Percentiles rank a stretch among this genome's conserved stretches.
Conservation (phyloP, 352 stramenopile genomes). For the Pythium brachiatum region DNA sequence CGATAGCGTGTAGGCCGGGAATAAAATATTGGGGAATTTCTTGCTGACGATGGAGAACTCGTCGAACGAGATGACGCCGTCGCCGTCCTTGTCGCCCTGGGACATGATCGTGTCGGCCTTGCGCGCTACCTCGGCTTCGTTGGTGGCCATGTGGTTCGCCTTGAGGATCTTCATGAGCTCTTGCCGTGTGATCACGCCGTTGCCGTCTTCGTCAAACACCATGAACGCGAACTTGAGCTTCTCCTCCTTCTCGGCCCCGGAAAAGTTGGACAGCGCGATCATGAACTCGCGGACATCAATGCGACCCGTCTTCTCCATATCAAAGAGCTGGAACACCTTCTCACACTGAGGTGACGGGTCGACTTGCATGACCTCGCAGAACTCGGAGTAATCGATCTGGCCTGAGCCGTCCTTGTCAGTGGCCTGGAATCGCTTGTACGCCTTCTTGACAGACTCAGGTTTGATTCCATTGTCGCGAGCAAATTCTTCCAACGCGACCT, state of each 20-base stretch:
- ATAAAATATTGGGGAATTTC: constrained; percentile 97
- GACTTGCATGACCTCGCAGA: constrained; percentile 95
- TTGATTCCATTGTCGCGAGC: constrained; percentile 95
- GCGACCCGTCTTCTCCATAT: constrained; percentile 90
- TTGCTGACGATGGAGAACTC: constrained; percentile 96
- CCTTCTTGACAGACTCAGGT: constrained; percentile 95
- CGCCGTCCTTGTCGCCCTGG: constrained; percentile 94
- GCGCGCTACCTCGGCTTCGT: constrained; percentile 89
- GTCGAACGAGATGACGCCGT: constrained; percentile 97
- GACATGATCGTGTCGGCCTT: constrained; percentile 98
- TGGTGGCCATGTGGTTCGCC: constrained; percentile 94
- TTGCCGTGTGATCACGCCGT: constrained; percentile 92
- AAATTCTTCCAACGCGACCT: constrained; percentile 91
- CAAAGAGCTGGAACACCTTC: constrained; percentile 93
- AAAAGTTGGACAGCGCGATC: constrained; percentile 94
- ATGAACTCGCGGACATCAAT: constrained; percentile 95
- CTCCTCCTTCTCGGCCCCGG: constrained; percentile 92
- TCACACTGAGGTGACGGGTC: constrained; percentile 90
- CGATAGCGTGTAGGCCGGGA: constrained; percentile 79
- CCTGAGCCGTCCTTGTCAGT: constrained; percentile 93
- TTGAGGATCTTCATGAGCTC: constrained; percentile 95
- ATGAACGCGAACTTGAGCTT: constrained; percentile 97
- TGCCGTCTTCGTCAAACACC: constrained; percentile 94
- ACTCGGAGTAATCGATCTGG: constrained; percentile 96
- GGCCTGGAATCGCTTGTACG: constrained; percentile 95